A percentile compares a stretch with the other conserved stretches of the same genome.
Evolutionary conservation across 768 basidiomycete species (phyloP).

Genomic region (Sporobolomyces pararoseus): DNA sequence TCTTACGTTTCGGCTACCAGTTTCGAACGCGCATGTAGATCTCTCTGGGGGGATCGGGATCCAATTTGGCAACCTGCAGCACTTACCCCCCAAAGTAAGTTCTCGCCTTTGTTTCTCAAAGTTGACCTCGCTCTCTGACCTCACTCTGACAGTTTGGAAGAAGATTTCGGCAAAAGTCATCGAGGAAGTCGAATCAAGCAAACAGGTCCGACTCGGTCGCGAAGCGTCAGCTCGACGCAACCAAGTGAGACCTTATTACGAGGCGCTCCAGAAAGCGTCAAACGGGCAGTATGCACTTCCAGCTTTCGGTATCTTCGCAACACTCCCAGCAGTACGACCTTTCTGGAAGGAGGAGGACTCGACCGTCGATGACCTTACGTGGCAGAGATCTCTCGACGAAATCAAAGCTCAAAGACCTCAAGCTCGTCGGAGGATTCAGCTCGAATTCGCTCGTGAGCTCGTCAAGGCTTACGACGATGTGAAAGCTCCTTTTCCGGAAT

Average conservation of each 20-base stretch:
- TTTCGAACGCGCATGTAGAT: neutral
- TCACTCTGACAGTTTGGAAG: neutral
- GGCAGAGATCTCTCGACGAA: neutral
- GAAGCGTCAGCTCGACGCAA: neutral
- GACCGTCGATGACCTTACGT: neutral
- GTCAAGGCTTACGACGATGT: neutral
- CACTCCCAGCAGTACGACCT: neutral
- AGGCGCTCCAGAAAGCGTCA: neutral
- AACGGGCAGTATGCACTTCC: neutral
- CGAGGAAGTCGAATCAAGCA: neutral
- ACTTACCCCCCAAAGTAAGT: neutral
- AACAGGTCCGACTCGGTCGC: neutral
- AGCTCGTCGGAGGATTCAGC: neutral
- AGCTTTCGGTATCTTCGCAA: neutral
- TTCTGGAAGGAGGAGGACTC: constrained; percentile 8
- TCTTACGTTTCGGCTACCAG: neutral
- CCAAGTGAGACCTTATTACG: neutral
- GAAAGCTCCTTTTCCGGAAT: neutral
- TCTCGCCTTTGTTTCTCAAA: neutral
- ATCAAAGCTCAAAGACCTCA: neutral
- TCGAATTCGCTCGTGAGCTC: neutral
- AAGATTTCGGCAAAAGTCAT: neutral
- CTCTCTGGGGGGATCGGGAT: too few species aligned
- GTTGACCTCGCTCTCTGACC: neutral
- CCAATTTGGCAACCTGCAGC: neutral